phyloP scores from a whole-genome alignment of 116 monocot species.

The Cymodocea nodosa region DNA sequence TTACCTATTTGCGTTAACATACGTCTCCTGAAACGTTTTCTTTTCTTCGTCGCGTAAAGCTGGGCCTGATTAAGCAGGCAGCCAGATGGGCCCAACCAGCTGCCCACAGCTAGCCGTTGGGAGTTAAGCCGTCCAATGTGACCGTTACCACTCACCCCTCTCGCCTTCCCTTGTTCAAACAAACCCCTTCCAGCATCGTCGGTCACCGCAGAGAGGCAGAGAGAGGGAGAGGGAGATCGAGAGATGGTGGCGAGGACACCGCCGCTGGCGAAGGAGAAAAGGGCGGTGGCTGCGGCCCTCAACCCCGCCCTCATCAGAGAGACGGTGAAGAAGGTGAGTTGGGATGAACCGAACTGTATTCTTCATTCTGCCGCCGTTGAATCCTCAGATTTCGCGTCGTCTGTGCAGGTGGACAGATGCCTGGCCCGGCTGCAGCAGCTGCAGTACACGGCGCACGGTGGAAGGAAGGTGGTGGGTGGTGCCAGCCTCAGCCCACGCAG shows the following conservation, averaged over 20 bases:
- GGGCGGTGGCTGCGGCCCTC: conserved; percentile 27
- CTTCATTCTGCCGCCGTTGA: background rate
- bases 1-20: no score
- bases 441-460: conserved; percentile 67
- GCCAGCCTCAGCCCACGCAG: conserved; percentile 74
- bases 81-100: no score
- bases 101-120: no score
- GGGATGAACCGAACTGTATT: background rate
- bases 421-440: conserved; percentile 82
- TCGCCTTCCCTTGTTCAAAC: no score
- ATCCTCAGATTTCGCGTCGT: background rate
- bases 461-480: conserved; percentile 49
- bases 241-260: conserved; percentile 77
- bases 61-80: no score
- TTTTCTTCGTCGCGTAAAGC: no score
- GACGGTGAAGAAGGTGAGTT: conserved; percentile 53
- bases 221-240: conserved; percentile 5
- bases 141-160: no score
- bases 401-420: conserved; percentile 65
- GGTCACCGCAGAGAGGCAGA: conserved; percentile 1
- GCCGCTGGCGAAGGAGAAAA: conserved; percentile 28
- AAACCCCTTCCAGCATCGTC: no score
- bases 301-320: conserved; percentile 63
- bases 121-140: no score
- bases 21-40: no score